These are phyloP conservation scores for Monilinia fructicola DNA, from an alignment of 2,329 filamentous ascomycete genomes.

Conservation along the genomic window DNA sequence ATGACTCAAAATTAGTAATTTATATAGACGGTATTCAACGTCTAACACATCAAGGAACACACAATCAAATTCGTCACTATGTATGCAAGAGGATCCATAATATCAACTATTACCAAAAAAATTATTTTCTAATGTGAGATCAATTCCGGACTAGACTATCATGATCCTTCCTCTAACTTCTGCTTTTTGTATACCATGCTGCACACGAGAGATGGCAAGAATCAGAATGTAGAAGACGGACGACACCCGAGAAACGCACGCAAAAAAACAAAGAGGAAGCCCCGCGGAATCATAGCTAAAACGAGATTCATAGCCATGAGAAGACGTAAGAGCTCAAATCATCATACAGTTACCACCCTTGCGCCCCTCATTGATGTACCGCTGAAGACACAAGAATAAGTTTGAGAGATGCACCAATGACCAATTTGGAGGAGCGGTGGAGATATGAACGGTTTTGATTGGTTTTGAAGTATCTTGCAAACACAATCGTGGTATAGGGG, in stretches of 20 bases:
- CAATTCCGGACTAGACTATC: conserved; percentile 43
- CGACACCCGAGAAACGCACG: conserved; percentile 33
- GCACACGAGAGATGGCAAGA: conserved; percentile 32
- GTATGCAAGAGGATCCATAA: not conserved
- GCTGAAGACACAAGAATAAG: conserved; percentile 40
- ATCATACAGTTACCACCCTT: conserved; percentile 43
- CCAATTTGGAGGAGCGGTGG: conserved; percentile 37
- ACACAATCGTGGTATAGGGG: conserved; percentile 33
- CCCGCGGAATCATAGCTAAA: conserved; percentile 32
- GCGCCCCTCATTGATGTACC: conserved; percentile 41
- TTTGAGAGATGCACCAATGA: conserved; percentile 38
- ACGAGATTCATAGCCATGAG: conserved; percentile 37
- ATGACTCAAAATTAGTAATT: not conserved
- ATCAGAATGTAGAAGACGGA: conserved; percentile 38
- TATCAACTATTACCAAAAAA: conserved; percentile 21
- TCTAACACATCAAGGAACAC: conserved; percentile 1
- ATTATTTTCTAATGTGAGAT: conserved; percentile 41
- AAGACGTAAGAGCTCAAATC: conserved; percentile 36
- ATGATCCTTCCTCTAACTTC: conserved; percentile 41
- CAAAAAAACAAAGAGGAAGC: conserved; percentile 34
- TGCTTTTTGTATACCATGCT: conserved; percentile 35
- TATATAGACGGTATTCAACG: not conserved
- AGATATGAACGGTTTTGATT: conserved; percentile 40
- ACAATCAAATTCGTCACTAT: not conserved
- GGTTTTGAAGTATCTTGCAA: conserved; percentile 33